These are phyloP conservation scores for Dillenia turbinata DNA, from an alignment of 164 flowering plant species.

Conservation along the genomic window DNA sequence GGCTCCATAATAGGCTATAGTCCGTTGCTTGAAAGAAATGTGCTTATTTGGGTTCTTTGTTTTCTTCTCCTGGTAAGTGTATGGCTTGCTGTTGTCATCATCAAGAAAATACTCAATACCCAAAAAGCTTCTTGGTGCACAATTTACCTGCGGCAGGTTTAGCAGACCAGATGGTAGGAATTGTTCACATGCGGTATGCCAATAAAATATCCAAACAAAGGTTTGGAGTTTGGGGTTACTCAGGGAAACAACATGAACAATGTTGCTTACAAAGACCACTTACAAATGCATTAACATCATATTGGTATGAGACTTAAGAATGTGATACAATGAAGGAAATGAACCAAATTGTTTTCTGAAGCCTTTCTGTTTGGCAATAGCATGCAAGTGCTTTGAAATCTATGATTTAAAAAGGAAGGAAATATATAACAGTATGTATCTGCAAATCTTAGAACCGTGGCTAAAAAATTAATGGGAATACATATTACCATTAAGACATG, in stretches of 20 bases:
- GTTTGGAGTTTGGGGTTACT: neutral
- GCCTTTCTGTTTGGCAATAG: no score
- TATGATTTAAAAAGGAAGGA: no score
- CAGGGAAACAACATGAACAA: no score
- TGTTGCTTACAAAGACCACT: no score
- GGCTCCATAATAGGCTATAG: conserved; percentile 89
- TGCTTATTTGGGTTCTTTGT: conserved; percentile 86
- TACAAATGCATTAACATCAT: neutral
- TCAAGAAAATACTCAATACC: conserved; percentile 92
- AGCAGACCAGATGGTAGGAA: neutral
- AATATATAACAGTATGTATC: no score
- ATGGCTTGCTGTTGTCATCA: conserved; percentile 83
- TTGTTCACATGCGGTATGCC: neutral
- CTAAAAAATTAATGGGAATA: no score
- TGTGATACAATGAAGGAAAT: neutral
- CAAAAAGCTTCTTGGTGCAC: conserved; percentile 82
- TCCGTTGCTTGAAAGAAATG: conserved; percentile 80
- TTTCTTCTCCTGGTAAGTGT: conserved; percentile 82
- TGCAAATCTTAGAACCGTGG: no score
- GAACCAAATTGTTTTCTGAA: no score
- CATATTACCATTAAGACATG: no score
- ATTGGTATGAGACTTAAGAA: neutral
- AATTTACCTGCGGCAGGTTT: conserved; percentile 32
- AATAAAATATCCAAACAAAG: neutral
- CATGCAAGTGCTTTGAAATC: no score